These are phyloP conservation scores for Lizonia empirigonia DNA, from an alignment of 2,329 filamentous ascomycete genomes.

Conservation along the genomic window DNA sequence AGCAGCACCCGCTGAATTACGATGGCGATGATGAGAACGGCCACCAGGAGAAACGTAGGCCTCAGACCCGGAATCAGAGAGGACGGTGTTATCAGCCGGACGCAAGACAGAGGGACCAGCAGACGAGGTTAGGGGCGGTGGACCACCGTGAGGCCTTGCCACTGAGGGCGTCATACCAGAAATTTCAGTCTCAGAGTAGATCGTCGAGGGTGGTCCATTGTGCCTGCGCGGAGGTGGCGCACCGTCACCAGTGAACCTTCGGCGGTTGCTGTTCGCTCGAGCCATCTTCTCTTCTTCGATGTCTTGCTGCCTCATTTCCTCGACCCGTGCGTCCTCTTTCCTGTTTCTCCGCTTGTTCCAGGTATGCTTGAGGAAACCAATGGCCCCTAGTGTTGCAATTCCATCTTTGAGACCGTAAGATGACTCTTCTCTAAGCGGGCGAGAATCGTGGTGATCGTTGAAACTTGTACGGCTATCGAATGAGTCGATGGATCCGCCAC, in stretches of 20 bases:
- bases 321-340: constrained; percentile 66
- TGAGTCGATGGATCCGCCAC: constrained; percentile 48
- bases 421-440: constrained; percentile 26
- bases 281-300: constrained; percentile 59
- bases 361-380: constrained; percentile 52
- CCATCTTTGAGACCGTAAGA: constrained; percentile 50
- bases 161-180: constrained; percentile 53
- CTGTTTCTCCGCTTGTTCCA: constrained; percentile 60
- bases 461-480: constrained; percentile 50
- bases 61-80: constrained; percentile 51
- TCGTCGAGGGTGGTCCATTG: constrained; percentile 44
- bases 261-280: constrained; percentile 60
- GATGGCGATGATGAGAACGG: constrained; percentile 42
- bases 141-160: constrained; percentile 44
- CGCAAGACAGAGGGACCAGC: constrained; percentile 43
- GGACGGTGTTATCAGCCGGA: constrained; percentile 45
- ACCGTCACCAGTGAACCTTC: constrained; percentile 73
- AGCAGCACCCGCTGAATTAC: constrained; percentile 28
- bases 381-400: constrained; percentile 55
- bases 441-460: constrained; percentile 36
- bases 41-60: constrained; percentile 46
- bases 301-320: constrained; percentile 57
- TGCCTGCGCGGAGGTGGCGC: constrained; percentile 33
- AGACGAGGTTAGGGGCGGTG: constrained; percentile 35
- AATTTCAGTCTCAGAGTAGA: constrained; percentile 52